Evolutionary conservation across 1,139 yeast species (phyloP).

Genomic region (Scheffersomyces quercinus): DNA sequence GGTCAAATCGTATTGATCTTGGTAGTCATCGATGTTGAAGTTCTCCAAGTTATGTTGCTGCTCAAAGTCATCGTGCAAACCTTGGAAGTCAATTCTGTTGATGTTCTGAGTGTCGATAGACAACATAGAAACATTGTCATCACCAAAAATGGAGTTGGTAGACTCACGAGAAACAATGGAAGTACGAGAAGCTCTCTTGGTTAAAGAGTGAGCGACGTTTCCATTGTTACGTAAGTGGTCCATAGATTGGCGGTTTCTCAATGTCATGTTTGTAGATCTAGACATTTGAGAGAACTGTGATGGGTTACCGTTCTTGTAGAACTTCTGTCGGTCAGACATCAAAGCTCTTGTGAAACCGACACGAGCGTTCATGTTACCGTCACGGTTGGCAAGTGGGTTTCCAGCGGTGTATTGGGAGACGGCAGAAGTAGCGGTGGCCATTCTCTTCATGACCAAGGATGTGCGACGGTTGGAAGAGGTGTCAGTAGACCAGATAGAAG

Average conservation of each 20-base stretch:
- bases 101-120: constrained; percentile 37
- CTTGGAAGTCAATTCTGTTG: constrained; percentile 15
- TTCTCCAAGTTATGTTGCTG: constrained; percentile 29
- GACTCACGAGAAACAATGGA: constrained; percentile 38
- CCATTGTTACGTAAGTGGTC: constrained; percentile 9
- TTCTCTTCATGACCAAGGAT: constrained; percentile 33
- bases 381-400: constrained; percentile 6
- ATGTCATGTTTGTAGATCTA: constrained; percentile 9
- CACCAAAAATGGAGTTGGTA: constrained; percentile 12
- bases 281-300: constrained; percentile 25
- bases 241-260: constrained; percentile 5
- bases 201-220: constrained; percentile 11
- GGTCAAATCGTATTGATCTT: constrained; percentile 57
- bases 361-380: constrained; percentile 16
- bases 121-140: constrained; percentile 37
- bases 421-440: constrained; percentile 33
- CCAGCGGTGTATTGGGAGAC: constrained; percentile 28
- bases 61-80: constrained; percentile 13
- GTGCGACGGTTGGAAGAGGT: constrained; percentile 25
- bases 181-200: constrained; percentile 36
- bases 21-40: constrained; percentile 44
- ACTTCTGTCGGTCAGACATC: constrained; percentile 28
- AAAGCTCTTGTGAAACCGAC: constrained; percentile 50
- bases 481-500: constrained; percentile 44
- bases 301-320: constrained; percentile 24